These are phyloP conservation scores for Saturnispora silvae DNA, from an alignment of 805 yeast species.

Conservation along the genomic window DNA sequence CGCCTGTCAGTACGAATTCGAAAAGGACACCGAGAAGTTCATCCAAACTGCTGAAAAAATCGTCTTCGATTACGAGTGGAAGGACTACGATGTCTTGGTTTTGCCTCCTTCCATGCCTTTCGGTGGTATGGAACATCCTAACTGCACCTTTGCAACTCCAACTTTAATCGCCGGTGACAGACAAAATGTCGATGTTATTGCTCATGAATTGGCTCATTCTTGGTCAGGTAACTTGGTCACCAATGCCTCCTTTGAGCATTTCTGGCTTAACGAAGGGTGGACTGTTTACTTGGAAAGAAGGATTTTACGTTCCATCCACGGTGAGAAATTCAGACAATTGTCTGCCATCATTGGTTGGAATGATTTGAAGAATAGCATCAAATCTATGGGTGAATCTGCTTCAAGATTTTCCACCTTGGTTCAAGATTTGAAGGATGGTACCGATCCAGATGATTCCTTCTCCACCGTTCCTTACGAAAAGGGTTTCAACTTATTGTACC, in stretches of 20 bases:
- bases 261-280: constrained; percentile 96
- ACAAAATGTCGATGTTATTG: constrained; percentile 79
- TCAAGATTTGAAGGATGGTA: constrained; percentile 55
- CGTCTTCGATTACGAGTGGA: constrained; percentile 78
- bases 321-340: constrained; percentile 69
- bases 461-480: constrained; percentile 85
- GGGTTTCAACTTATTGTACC: constrained; percentile 71
- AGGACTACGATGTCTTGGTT: constrained; percentile 67
- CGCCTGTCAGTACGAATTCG: constrained; percentile 70
- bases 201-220: constrained; percentile 87
- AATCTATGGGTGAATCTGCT: constrained; percentile 47
- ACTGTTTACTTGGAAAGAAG: constrained; percentile 85
- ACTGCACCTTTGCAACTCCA: constrained; percentile 84
- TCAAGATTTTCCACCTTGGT: constrained; percentile 50
- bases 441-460: constrained; percentile 86
- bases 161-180: constrained; percentile 78
- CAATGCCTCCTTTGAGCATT: constrained; percentile 85
- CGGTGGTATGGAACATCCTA: constrained; percentile 95
- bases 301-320: constrained; percentile 68
- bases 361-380: constrained; percentile 57
- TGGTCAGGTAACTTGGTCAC: constrained; percentile 92
- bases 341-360: constrained; percentile 85
- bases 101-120: constrained; percentile 73
- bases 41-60: constrained; percentile 66
- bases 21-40: constrained; percentile 71